phyloP scores from a whole-genome alignment of 2,329 filamentous ascomycete species.

The Colletotrichum siamense region DNA sequence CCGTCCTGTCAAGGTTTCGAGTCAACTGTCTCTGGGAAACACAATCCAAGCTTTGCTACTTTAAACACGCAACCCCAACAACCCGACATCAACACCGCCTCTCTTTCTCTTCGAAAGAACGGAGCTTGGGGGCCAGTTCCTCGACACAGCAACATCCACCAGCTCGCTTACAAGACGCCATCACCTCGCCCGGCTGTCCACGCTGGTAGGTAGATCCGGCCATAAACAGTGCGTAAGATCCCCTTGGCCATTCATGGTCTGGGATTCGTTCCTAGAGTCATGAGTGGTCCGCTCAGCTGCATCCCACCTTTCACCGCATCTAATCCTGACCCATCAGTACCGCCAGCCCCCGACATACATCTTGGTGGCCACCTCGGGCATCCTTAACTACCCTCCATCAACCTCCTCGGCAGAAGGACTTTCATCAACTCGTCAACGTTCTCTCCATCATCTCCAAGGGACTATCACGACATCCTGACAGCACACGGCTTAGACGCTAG shows the following conservation, averaged over 20 bases:
- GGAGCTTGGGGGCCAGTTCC: background rate
- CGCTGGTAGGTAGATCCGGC: background rate
- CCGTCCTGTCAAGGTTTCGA: background rate
- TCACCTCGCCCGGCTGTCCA: background rate
- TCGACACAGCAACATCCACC: background rate
- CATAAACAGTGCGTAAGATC: slow-evolving; percentile 5
- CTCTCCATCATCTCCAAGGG: background rate
- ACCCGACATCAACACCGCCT: background rate
- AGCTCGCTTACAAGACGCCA: background rate
- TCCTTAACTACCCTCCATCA: background rate
- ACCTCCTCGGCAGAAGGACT: background rate
- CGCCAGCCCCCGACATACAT: slow-evolving; percentile 1
- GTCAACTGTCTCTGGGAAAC: background rate
- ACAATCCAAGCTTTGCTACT: background rate
- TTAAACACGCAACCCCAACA: background rate
- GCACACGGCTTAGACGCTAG: background rate
- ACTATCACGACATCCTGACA: background rate
- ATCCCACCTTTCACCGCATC: slow-evolving; percentile 17
- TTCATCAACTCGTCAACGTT: background rate
- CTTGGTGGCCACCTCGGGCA: background rate
- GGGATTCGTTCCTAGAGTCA: background rate
- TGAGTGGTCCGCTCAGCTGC: slow-evolving; percentile 17
- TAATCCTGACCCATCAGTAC: slow-evolving; percentile 13
- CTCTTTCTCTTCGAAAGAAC: background rate
- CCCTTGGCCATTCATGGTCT: slow-evolving; percentile 8